Percentiles rank a stretch among this genome's conserved stretches.
Conservation (phyloP, 495 filamentous ascomycete genomes). For the Penicillium malachiteum region DNA sequence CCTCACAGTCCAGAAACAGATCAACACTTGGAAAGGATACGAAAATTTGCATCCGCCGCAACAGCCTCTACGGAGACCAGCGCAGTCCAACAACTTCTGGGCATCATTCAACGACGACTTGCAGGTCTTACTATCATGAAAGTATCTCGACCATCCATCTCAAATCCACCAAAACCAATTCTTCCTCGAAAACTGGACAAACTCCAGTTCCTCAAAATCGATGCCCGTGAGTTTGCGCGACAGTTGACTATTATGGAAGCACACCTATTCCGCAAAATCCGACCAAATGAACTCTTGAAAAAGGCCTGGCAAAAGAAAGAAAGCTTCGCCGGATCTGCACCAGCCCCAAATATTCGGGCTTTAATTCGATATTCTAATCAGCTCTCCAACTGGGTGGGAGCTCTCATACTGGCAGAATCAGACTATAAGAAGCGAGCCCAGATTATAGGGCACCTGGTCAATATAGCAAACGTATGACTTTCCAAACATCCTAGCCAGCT, state of each 20-base stretch:
- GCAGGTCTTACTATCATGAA: conserved; percentile 63
- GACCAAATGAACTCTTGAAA: conserved; percentile 81
- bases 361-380: conserved; percentile 93
- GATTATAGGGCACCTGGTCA: conserved; percentile 90
- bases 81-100: conserved; percentile 70
- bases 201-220: conserved; percentile 90
- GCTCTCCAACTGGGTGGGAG: conserved; percentile 93
- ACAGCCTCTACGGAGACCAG: conserved; percentile 80
- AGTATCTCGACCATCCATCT: conserved; percentile 53
- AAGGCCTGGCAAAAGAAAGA: conserved; percentile 91
- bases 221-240: conserved; percentile 84
- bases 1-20: conserved; percentile 68
- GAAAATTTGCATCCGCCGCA: conserved; percentile 73
- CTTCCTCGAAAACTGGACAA: conserved; percentile 95
- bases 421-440: conserved; percentile 90
- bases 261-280: conserved; percentile 79
- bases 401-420: conserved; percentile 84
- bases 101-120: conserved; percentile 74
- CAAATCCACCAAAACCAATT: conserved; percentile 74
- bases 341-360: conserved; percentile 84
- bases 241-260: conserved; percentile 93
- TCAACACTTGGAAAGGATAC: conserved; percentile 71
- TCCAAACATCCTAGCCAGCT: background rate
- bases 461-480: conserved; percentile 71
- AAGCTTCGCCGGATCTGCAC: conserved; percentile 64